Conservation (phyloP, 139 green algal genomes). For the Pleodorina starrii region DNA sequence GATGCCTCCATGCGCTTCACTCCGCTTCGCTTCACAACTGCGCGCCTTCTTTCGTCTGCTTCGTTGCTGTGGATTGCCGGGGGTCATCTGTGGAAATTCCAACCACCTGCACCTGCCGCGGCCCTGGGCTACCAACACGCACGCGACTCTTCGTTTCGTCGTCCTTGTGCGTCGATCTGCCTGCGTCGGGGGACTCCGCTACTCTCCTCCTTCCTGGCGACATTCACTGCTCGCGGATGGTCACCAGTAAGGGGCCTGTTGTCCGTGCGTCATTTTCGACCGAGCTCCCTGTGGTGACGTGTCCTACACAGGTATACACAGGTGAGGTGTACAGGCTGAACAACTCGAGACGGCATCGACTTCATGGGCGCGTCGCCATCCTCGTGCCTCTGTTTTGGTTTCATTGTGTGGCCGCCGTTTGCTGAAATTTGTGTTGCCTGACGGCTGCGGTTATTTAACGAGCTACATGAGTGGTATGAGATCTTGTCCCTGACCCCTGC, state of each 20-base stretch:
- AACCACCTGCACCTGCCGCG: conserved; percentile 30
- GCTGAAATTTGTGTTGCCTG: too few relatives aligned
- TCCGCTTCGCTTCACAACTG: neutral
- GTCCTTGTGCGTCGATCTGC: neutral
- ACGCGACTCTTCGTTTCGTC: conserved; percentile 9
- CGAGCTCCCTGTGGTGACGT: neutral
- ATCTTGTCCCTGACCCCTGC: too few relatives aligned
- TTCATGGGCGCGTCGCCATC: too few relatives aligned
- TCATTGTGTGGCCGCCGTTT: too few relatives aligned
- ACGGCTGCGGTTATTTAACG: too few relatives aligned
- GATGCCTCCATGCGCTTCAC: neutral
- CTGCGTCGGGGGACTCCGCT: neutral
- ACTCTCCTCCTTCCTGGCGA: neutral
- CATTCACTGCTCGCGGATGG: neutral
- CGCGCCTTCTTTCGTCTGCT: conserved; percentile 20
- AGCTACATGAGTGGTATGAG: too few relatives aligned
- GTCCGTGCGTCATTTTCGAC: neutral
- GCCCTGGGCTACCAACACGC: conserved; percentile 6
- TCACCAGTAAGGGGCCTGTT: neutral
- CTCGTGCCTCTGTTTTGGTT: too few relatives aligned
- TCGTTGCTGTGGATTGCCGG: conserved; percentile 2
- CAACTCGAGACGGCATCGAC: too few relatives aligned
- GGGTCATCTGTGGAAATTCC: conserved; percentile 24
- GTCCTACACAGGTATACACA: neutral
- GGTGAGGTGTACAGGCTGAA: too few relatives aligned